Base-by-base conservation (phyloP, 768 basidiomycete genomes). In the Tylopilus rubrobrunneus region DNA sequence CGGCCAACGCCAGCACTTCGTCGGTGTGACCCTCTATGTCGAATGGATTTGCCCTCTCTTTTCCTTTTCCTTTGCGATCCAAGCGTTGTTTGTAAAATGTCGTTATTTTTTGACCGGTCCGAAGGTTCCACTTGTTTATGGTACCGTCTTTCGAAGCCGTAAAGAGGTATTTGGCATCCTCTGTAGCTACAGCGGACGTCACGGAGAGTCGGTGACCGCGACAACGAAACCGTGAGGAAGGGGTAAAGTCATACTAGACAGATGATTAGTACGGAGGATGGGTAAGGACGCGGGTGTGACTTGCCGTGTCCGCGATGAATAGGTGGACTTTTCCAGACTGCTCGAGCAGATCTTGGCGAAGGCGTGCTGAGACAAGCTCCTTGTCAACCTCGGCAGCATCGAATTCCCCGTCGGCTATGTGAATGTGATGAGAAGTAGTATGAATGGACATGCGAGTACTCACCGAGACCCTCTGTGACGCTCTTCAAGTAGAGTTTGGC, bases 381-480 rank as follows among this genome's bases (percentile, higher is more conserved):
- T 83, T 82, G 76, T 99, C 97, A 27, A 98, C 85, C 61, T 98
- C 95, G 1, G 91, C 94, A 5, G 97, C 97, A 67, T 99, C 96
- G 58, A 85, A 94, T 57, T 93, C 93, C 33, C 89, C 91, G 25
- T 94, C 94, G 54, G 85, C 92, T 62, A 27, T 23, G 27, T 10
- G 45, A 31, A 33, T 8, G 34, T 12, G 31, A 52, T 55, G 37
- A 65, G 47, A 4, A 9, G 7, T 8, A 19, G 14, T 29, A 48
- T 11, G 52, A 39, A 49, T 8, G 45, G 3, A 40, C 33, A 49
- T 5, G 28, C 48, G 37, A 19, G 47, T 49, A 75, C 82, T 69
- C 61, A 83, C 86, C 76, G 28, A 95, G 70, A 36, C 80, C 83
- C 55, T 86, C 82, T 69, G 90, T 90, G 14, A 98, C 84, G 56